Percentiles rank a stretch among this genome's conserved stretches.
phyloP scores from a whole-genome alignment of 2,329 filamentous ascomycete genomes.

The Sporothrix phasma region DNA sequence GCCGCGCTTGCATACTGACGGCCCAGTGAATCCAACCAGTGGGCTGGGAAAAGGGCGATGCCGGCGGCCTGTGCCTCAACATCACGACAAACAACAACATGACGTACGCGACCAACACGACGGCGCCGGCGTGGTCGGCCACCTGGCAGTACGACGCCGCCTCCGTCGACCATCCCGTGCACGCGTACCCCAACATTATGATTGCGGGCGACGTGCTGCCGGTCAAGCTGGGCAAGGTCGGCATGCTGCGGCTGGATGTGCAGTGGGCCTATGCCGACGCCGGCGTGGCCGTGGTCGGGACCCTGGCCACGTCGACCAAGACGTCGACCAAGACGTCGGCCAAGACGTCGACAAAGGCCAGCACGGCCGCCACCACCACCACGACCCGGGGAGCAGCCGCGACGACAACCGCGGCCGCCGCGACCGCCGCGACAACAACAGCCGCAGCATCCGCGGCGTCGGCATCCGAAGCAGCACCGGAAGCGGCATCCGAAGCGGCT shows the following conservation, averaged over 20 bases:
- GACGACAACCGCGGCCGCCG: not conserved
- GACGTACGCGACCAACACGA: conserved; percentile 36
- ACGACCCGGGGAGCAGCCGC: not conserved
- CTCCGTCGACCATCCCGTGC: conserved; percentile 35
- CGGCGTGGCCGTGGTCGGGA: conserved; percentile 39
- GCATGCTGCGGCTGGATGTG: conserved; percentile 35
- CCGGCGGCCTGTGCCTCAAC: conserved; percentile 25
- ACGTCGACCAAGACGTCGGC: conserved; percentile 7
- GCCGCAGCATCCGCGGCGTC: conserved; percentile 16
- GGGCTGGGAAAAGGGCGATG: conserved; percentile 35
- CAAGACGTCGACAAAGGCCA: not conserved
- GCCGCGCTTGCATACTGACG: conserved; percentile 1
- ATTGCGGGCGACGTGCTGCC: conserved; percentile 37
- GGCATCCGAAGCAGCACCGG: conserved; percentile 35
- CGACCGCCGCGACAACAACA: conserved; percentile 28
- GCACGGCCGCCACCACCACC: not conserved
- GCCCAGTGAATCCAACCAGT: conserved; percentile 45
- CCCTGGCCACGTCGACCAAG: conserved; percentile 34
- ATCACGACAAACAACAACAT: conserved; percentile 40
- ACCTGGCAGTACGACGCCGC: conserved; percentile 41
- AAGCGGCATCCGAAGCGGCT: conserved; percentile 27
- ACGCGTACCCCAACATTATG: conserved; percentile 46
- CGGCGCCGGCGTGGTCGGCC: conserved; percentile 40
- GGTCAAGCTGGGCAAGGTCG: conserved; percentile 25
- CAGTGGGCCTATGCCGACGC: conserved; percentile 35